Evolutionary conservation across 805 yeast species (phyloP), one percentile per base, ranked within the genome.

Genomic region (Candida chauliodis): DNA sequence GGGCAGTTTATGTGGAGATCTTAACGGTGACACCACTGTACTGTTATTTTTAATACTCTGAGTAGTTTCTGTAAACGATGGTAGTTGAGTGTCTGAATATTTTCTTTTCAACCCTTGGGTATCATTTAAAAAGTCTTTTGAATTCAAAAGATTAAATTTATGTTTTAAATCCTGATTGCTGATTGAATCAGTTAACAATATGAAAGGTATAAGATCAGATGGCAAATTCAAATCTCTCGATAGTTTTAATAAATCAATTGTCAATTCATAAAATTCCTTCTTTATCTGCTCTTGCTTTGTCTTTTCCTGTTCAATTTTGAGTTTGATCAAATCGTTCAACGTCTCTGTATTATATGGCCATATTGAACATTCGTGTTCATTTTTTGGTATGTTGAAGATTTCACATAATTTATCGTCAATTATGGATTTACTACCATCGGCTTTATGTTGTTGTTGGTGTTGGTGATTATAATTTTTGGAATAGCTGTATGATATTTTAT

Each of bases 221-320:
- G 57, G 61, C 6, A 71, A 48, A 15, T 63, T 52, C 51, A 67
- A 51, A 5, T 55, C 45, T 21, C 59, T 54, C 1, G 55, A 63
- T 30, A 55, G 45, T 21, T 58, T 57, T 24, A 73, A 44, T 9
- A 72, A 47, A 30, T 70, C 70, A 8, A 71, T 34, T 1, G 69
- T 55, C 4, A 60, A 48, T 5, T 48, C 40, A 19, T 65, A 57
- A 37, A 56, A 61, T 24, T 61, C 62, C 24, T 52, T 47, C 37
- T 59, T 61, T 22, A 58, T 40, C 25, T 58, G 49, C 37, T 69
- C 73, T 37, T 62, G 71, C 40, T 52, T 59, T 4, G 73, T 61
- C 38, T 55, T 58, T 40, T 71, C 77, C 46, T 71, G 71, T 42
- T 70, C 75, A 2, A 57, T 55, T 46, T 61, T 61, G 24, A 65